Evolutionary conservation across 108 stramenopile species (phyloP), one percentile per base, ranked within the genome.

Genomic region (Asterionellopsis glacialis): DNA sequence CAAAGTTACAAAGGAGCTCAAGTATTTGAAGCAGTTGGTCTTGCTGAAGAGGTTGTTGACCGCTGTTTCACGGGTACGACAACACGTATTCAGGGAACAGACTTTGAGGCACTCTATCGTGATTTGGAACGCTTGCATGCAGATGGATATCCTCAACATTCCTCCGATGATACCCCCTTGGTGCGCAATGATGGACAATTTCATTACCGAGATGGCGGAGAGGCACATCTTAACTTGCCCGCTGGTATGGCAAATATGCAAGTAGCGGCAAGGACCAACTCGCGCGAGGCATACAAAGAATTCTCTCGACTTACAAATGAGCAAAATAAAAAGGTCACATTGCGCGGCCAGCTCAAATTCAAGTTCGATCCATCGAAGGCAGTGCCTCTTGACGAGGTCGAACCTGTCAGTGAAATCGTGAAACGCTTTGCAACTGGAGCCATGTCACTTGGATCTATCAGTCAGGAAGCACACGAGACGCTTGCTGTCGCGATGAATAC

Each of bases 1-100:
- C 94, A 97, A 66, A 93, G 91, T 73, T 97, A 97, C 83, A 95
- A 95, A 76, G 96, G 93, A 45, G 96, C 96, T 12, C 96, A 97
- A 70, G 89, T 93, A 0, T 98, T 98, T 51, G 97, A 98, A 76
- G 95, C 96, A 24, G 92, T 98, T 50, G 97, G 97, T 28, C 80
- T 98, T 38, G 85, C 87, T 52, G 95, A 95, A 57, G 96, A 97
- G 69, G 84, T 98, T 52, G 95, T 98, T 24, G 92, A 95, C 65
- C 76, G 87, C 50, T 95, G 94, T 76, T 98, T 98, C 76, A 94
- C 93, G 1, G 97, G 97, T 26, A 96, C 96, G 21, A 93, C 95
- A 15, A 95, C 90, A 52, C 94, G 97, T 61, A 93, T 98, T 57
- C 94, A 95, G 59, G 96, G 96, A 38, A 94, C 95, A 38, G 96